Evolutionary conservation across 345 rosid genomes (phyloP), one percentile per base, ranked within the genome.

Genomic region (Syzygium aromaticum): DNA sequence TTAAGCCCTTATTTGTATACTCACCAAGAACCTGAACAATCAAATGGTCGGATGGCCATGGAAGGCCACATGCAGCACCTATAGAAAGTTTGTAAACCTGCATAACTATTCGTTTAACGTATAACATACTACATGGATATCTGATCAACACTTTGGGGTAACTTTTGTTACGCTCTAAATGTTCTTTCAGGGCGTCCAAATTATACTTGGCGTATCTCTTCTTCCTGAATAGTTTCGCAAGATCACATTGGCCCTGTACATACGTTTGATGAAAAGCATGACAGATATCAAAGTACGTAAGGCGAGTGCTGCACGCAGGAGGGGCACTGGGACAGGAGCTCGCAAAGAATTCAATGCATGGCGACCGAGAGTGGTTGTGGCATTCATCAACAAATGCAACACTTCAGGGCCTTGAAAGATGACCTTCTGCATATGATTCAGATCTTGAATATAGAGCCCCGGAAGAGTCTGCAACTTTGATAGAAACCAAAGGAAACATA

Each of bases 91-190:
- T 86, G 59, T 91, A 91, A 52, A 90, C 93, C 92, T 91, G 77
- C 52, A 54, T 28, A 51, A 25, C 78, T 27, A 23, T 49, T 33
- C 21, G 11, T 11, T 33, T 19, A 15, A 7, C 16, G 21, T 8
- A 64, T 64, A 51, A 86, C n/a, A 54, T 40, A 54, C 33, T 61
- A 91, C 93, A 93, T 92, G 5, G 94, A 95, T 51, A 93, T 92
- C 87, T 94, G 96, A 93, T 91, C 87, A 94, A 89, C 64, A 92
- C 92, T 86, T 89, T 92, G 28, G 96, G 94, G 67, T 87, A 91
- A 85, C 33, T 88, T 59, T 61, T 89, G 86, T 91, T 86, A 82
- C 86, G 87, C 91, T 91, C 93, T 77, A 88, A 85, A 86, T 92
- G 92, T 78, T 92, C 93, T 83, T 89, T 91, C 88, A 88, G 91